Evolutionary conservation across 257 asterid genomes (phyloP).

Genomic region (Apocynum venetum): DNA sequence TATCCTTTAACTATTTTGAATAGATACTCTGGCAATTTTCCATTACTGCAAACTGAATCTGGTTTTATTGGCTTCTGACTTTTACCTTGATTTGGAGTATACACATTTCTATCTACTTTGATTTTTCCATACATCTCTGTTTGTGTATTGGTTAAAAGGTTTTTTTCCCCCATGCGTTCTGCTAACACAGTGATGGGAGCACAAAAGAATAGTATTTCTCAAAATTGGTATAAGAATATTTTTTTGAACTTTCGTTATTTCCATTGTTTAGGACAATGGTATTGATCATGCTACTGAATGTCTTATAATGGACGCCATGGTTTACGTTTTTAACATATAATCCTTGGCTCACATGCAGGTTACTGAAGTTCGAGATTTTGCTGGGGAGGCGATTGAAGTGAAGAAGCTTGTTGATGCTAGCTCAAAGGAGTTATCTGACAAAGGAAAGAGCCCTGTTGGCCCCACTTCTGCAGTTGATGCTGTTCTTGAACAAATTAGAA

Average conservation of each 20-base stretch:
- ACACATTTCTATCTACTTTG: not conserved
- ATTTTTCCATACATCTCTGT: not conserved
- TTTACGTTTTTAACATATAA: constrained; percentile 7
- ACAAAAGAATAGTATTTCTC: not conserved
- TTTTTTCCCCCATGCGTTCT: not conserved
- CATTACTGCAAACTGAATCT: not conserved
- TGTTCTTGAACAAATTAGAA: constrained; percentile 81
- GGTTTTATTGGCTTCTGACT: not conserved
- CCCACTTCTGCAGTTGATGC: constrained; percentile 80
- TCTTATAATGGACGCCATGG: not conserved
- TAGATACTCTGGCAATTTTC: not conserved
- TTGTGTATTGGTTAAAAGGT: not conserved
- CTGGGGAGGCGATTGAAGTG: constrained; percentile 83
- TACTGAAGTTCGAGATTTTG: constrained; percentile 84
- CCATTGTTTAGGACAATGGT: not conserved
- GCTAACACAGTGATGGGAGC: not conserved
- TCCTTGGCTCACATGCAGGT: constrained; percentile 33
- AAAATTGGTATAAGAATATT: not conserved
- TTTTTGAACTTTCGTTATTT: not conserved
- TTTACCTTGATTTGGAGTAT: not conserved
- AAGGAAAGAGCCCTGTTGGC: constrained; percentile 58
- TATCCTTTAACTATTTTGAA: not conserved
- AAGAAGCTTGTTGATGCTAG: constrained; percentile 69
- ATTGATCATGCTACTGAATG: not conserved
- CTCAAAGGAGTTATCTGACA: constrained; percentile 56